These are phyloP conservation scores for Prunus dulcis DNA, from an alignment of 306 rosid species.

Conservation along the genomic window DNA sequence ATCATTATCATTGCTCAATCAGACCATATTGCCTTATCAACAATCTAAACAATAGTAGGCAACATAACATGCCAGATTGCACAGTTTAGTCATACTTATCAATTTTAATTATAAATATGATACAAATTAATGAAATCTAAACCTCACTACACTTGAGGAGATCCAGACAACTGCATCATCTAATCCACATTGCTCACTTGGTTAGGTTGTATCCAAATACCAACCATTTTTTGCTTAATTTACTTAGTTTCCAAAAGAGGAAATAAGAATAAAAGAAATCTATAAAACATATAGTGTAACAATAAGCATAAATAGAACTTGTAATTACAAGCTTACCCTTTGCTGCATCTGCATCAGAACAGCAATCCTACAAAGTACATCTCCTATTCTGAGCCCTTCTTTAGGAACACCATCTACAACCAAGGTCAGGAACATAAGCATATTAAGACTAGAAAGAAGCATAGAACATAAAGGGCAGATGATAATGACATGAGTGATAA, in stretches of 20 bases:
- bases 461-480: not conserved
- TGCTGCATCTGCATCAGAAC: constrained; percentile 65
- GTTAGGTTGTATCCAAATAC: not conserved
- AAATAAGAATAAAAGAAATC: not conserved
- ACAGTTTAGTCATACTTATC: not conserved
- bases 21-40: not conserved
- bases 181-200: not conserved
- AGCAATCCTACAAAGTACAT: constrained; percentile 90
- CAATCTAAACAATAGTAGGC: not conserved
- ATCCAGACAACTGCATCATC: not conserved
- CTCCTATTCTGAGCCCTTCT: constrained; percentile 90
- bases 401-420: constrained; percentile 94
- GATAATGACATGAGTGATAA: constrained; percentile 4
- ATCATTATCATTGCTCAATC: not conserved
- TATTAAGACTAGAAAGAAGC: constrained; percentile 2
- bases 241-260: not conserved
- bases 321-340: constrained; percentile 56
- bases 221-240: not conserved
- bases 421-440: constrained; percentile 21
- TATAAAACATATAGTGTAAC: not conserved
- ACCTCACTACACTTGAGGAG: not conserved
- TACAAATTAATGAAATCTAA: not conserved
- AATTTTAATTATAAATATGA: not conserved
- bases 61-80: not conserved
- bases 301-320: not conserved